Percentiles rank a stretch among this genome's conserved stretches.
Evolutionary conservation across 169 alveolate genomes (phyloP).

Genomic region (Theileria equi): DNA sequence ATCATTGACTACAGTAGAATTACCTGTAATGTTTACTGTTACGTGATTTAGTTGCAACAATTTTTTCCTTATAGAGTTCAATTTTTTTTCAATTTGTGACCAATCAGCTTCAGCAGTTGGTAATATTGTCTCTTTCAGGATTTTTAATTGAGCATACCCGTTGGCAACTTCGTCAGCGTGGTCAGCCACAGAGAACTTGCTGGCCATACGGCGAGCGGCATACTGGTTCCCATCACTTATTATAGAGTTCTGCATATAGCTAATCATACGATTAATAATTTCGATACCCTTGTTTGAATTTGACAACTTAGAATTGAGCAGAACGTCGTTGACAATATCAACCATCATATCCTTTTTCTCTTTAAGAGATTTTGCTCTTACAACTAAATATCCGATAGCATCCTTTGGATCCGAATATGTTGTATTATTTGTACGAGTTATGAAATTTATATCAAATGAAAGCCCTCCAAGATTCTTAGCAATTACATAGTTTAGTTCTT

Average conservation of each 20-base stretch:
- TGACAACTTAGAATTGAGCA: slow-evolving; percentile 60
- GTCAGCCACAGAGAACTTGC: slow-evolving; percentile 59
- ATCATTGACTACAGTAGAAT: slow-evolving; percentile 44
- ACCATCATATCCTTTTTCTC: slow-evolving; percentile 65
- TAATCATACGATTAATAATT: slow-evolving; percentile 61
- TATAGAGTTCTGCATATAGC: slow-evolving; percentile 54
- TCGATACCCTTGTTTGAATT: slow-evolving; percentile 70
- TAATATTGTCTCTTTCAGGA: slow-evolving; percentile 49
- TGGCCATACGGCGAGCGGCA: slow-evolving; percentile 52
- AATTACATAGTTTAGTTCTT: slow-evolving; percentile 66
- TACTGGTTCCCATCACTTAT: slow-evolving; percentile 53
- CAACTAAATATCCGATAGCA: slow-evolving; percentile 64
- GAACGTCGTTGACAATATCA: slow-evolving; percentile 63
- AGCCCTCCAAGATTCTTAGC: slow-evolving; percentile 66
- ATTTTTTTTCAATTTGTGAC: slow-evolving; percentile 35
- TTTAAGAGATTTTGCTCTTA: slow-evolving; percentile 64
- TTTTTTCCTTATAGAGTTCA: slow-evolving; percentile 63
- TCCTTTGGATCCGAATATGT: slow-evolving; percentile 53
- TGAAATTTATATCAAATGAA: slow-evolving; percentile 52
- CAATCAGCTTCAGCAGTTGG: slow-evolving; percentile 69
- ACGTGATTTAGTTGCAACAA: slow-evolving; percentile 50
- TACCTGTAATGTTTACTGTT: slow-evolving; percentile 63
- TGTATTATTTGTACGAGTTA: slow-evolving; percentile 51
- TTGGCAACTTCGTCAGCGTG: slow-evolving; percentile 63
- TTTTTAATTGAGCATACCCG: slow-evolving; percentile 64